phyloP scores from a whole-genome alignment of 352 stramenopile species.

The Globisporangium barbulae region DNA sequence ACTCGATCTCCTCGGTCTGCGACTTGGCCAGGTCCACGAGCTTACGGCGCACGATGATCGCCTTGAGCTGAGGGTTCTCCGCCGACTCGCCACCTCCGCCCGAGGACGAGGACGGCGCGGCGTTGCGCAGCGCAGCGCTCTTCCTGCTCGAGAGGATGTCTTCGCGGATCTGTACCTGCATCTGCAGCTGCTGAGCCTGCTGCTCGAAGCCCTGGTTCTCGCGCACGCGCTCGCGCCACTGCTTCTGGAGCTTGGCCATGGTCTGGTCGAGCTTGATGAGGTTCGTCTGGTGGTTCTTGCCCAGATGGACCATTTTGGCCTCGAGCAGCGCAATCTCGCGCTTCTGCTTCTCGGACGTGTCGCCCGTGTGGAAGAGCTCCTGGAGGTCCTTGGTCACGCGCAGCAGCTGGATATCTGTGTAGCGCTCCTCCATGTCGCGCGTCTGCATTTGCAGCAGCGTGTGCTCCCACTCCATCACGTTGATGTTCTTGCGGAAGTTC shows the following conservation, averaged over 20 bases:
- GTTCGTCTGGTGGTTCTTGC: constrained; percentile 55
- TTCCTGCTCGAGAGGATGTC: constrained; percentile 81
- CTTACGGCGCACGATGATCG: constrained; percentile 84
- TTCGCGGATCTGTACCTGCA: constrained; percentile 85
- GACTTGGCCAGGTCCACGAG: constrained; percentile 87
- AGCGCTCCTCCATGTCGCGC: constrained; percentile 88
- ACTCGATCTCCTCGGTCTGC: constrained; percentile 92
- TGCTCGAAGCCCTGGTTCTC: constrained; percentile 83
- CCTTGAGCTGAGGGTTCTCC: constrained; percentile 59
- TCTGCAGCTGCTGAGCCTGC: constrained; percentile 76
- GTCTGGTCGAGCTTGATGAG: constrained; percentile 62
- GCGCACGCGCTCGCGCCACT: constrained; percentile 59
- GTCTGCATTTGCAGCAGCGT: constrained; percentile 74
- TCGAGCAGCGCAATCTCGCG: constrained; percentile 70
- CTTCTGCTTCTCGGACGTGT: constrained; percentile 77
- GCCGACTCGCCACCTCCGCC: constrained; percentile 20
- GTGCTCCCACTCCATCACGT: constrained; percentile 93
- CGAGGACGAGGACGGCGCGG: not conserved
- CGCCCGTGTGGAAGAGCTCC: constrained; percentile 84
- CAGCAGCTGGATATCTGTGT: constrained; percentile 92
- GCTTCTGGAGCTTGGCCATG: constrained; percentile 43
- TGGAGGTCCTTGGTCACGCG: constrained; percentile 93
- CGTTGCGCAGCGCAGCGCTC: constrained; percentile 38
- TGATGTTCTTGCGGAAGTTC: constrained; percentile 93
- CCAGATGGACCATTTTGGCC: constrained; percentile 63